Evolutionary conservation across 805 yeast species (phyloP).

Genomic region (Saturnispora zaruensis): DNA sequence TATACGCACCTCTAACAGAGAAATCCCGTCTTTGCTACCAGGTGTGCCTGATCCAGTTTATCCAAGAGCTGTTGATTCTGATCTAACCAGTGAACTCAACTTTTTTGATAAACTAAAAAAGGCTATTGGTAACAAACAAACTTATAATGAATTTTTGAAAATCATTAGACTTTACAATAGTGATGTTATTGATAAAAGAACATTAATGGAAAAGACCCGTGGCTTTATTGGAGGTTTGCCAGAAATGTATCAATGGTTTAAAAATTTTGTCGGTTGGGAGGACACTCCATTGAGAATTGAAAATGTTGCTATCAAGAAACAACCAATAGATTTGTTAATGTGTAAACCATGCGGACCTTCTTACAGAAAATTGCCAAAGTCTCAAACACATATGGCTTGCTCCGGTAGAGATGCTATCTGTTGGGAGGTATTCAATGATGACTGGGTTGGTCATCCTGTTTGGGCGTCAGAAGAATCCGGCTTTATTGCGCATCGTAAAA

Average conservation of each 20-base stretch:
- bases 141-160: slow-evolving; percentile 88
- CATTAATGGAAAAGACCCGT: slow-evolving; percentile 76
- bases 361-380: slow-evolving; percentile 83
- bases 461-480: slow-evolving; percentile 99
- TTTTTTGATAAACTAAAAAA: slow-evolving; percentile 91
- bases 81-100: slow-evolving; percentile 72
- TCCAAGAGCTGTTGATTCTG: slow-evolving; percentile 45
- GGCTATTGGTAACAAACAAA: slow-evolving; percentile 77
- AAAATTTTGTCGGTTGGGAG: slow-evolving; percentile 80
- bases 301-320: slow-evolving; percentile 80
- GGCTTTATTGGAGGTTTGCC: slow-evolving; percentile 74
- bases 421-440: slow-evolving; percentile 97
- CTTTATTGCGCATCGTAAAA: slow-evolving; percentile 96
- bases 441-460: slow-evolving; percentile 99
- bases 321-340: slow-evolving; percentile 76
- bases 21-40: slow-evolving; percentile 67
- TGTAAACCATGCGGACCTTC: slow-evolving; percentile 96
- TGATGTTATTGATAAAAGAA: slow-evolving; percentile 76
- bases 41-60: slow-evolving; percentile 80
- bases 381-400: slow-evolving; percentile 94
- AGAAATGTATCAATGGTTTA: slow-evolving; percentile 86
- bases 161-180: slow-evolving; percentile 81
- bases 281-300: slow-evolving; percentile 83
- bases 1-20: slow-evolving; percentile 25
- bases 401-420: slow-evolving; percentile 98